A percentile compares a stretch with the other conserved stretches of the same genome.
phyloP scores from a whole-genome alignment of 2,329 filamentous ascomycete genomes.

The Penicillium sp. region DNA sequence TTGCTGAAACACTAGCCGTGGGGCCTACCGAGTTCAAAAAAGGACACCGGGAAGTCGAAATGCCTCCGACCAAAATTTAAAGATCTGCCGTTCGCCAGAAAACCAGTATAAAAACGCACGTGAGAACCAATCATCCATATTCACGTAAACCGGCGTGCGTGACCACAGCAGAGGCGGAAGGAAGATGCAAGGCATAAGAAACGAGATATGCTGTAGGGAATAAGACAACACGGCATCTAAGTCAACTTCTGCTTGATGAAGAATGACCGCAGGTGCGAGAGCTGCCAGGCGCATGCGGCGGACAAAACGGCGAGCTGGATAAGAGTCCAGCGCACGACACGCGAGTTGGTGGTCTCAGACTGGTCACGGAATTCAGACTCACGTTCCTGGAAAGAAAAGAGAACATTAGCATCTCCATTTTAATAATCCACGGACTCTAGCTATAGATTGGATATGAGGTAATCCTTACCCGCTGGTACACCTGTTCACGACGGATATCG shows the following conservation, averaged over 20 bases:
- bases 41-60: neutral
- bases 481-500: slow-evolving; percentile 90
- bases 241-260: slow-evolving; percentile 99
- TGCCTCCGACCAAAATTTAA: neutral
- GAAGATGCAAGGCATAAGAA: slow-evolving; percentile 24
- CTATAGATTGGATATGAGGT: neutral
- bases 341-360: slow-evolving; percentile 86
- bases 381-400: slow-evolving; percentile 66
- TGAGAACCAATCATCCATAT: slow-evolving; percentile 16
- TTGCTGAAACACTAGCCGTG: slow-evolving; percentile 9
- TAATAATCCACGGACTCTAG: neutral
- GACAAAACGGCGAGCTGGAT: slow-evolving; percentile 84
- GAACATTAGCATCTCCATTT: neutral
- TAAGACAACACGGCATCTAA: slow-evolving; percentile 46
- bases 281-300: slow-evolving; percentile 91
- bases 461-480: slow-evolving; percentile 79
- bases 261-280: slow-evolving; percentile 92
- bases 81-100: neutral
- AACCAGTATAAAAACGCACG: slow-evolving; percentile 6
- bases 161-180: slow-evolving; percentile 14
- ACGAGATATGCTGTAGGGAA: slow-evolving; percentile 7
- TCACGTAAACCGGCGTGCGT: slow-evolving; percentile 14
- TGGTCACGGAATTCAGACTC: slow-evolving; percentile 98
- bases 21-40: neutral
- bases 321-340: slow-evolving; percentile 90